Percentiles rank a stretch among this genome's conserved stretches.
Evolutionary conservation across 306 rosid species (phyloP).

Genomic region (Begonia masoniana): DNA sequence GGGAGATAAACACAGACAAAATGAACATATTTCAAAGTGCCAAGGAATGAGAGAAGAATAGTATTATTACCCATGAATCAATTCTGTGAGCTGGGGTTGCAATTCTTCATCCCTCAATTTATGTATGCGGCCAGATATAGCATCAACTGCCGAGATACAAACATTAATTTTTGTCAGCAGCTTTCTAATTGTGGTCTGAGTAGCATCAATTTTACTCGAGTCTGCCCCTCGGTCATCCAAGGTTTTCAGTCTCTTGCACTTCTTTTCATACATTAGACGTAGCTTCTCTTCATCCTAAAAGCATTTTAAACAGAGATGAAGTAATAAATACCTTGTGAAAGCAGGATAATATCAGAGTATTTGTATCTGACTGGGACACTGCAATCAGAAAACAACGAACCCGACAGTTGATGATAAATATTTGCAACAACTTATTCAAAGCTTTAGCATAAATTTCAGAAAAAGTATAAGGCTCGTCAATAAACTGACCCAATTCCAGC

Average conservation of each 20-base stretch:
- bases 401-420: no score
- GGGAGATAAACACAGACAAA: not conserved
- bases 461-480: no score
- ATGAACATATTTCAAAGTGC: conserved; percentile 1
- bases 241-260: conserved; percentile 63
- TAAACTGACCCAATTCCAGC: no score
- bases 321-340: no score
- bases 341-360: no score
- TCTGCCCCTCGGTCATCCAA: conserved; percentile 88
- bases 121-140: conserved; percentile 65
- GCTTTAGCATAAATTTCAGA: no score
- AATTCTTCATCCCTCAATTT: conserved; percentile 83
- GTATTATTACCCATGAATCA: conserved; percentile 62
- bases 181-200: conserved; percentile 58
- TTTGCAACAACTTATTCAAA: no score
- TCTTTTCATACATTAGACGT: conserved; percentile 62
- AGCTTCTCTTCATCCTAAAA: conserved; percentile 84
- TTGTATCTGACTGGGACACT: no score
- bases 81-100: conserved; percentile 75
- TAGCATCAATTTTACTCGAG: conserved; percentile 69
- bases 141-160: conserved; percentile 66
- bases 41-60: not conserved
- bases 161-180: conserved; percentile 70
- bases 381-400: no score
- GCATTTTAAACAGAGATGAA: not conserved